Base-by-base conservation (phyloP, 768 basidiomycete genomes). In the Xanthoconium stramineum region DNA sequence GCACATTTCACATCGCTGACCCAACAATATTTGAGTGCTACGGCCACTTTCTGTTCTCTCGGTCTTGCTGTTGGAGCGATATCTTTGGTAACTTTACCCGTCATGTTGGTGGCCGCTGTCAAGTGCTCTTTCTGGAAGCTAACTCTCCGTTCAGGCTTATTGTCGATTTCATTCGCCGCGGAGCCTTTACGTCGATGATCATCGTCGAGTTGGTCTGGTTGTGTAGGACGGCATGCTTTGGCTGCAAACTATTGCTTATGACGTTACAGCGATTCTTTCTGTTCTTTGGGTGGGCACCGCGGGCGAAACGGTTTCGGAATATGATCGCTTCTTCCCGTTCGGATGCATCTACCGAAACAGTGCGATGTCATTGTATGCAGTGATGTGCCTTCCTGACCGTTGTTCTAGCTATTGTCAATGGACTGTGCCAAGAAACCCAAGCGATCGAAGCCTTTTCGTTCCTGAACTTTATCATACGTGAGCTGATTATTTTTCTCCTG, bases 231-330 rank as follows among this genome's bases (percentile, higher is more conserved):
- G 37, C 15, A 3, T 24, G 17, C 13, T 50, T 32, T 44, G 15
- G 37, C 7, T 12, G 20, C 24, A 14, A 35, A 20, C 6, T n/a
- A 44, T 46, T 48, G 19, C 48, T 9, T 1, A 58, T 44, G 51
- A 29, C 24, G 13, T 49, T 52, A 9, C 50, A 74, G 74, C 53
- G 20, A 6, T 72, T 45, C 67, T 79, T 28, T 72, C 68, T 63
- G 50, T 77, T 39, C 60, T 78, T 33, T 79, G 74, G 78, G 68
- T 78, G 28, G 70, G 75, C 15, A 61, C 68, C 29, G 78, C 61
- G 5, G 71, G 65, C 5, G 59, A 69, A 37, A 52, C 75, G 3
- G 67, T 64, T 14, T 11, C 51, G n/a, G 8, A 30, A 3, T 48
- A 7, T 6, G 15, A 9, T 12, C 7, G 50, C n/a, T 39, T 11